These are phyloP conservation scores for Pestalotiopsis sp. DNA, from an alignment of 2,329 filamentous ascomycete genomes.

Conservation along the genomic window DNA sequence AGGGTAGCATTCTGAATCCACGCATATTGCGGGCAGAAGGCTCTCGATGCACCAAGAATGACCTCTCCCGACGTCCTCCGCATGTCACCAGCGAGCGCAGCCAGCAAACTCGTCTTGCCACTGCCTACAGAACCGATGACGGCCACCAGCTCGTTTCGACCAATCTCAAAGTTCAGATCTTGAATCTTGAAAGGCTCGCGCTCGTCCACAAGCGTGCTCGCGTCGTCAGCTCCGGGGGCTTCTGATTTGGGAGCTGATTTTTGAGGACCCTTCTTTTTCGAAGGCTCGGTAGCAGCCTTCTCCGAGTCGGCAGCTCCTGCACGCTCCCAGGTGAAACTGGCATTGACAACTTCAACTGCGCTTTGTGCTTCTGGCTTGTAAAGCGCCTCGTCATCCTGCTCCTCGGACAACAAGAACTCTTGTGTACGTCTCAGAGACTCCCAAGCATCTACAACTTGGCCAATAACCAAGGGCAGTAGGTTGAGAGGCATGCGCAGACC, in stretches of 20 bases:
- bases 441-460: conserved; percentile 87
- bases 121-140: conserved; percentile 90
- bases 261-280: conserved; percentile 23
- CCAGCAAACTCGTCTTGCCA: conserved; percentile 87
- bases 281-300: conserved; percentile 45
- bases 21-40: conserved; percentile 94
- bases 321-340: conserved; percentile 87
- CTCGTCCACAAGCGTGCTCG: conserved; percentile 60
- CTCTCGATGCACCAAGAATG: conserved; percentile 75
- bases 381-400: conserved; percentile 72
- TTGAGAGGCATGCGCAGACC: conserved; percentile 88
- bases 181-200: conserved; percentile 73
- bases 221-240: conserved; percentile 50
- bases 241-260: conserved; percentile 19
- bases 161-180: conserved; percentile 67
- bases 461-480: conserved; percentile 83
- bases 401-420: conserved; percentile 85
- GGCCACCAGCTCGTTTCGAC: conserved; percentile 76
- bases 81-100: conserved; percentile 93
- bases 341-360: conserved; percentile 72
- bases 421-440: conserved; percentile 84
- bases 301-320: conserved; percentile 58
- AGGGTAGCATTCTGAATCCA: conserved; percentile 96
- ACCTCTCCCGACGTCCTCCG: conserved; percentile 76
- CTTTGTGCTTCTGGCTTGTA: conserved; percentile 60